phyloP scores from a whole-genome alignment of 225 moss, liverwort and hornwort species.

The Takakia lepidozioides region DNA sequence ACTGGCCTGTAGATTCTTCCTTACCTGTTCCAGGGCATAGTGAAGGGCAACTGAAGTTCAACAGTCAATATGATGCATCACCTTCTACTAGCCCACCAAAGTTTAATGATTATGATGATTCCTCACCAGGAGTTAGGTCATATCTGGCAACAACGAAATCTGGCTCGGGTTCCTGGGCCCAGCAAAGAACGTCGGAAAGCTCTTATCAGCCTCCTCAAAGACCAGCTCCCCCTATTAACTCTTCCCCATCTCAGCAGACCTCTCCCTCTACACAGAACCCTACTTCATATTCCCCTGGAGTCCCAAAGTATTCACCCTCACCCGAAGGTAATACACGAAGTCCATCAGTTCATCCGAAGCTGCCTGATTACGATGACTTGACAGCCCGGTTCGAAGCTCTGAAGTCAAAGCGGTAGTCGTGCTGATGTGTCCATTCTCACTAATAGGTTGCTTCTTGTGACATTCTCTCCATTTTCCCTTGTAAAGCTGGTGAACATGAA shows the following conservation, averaged over 20 bases:
- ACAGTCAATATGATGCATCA: conserved; percentile 28
- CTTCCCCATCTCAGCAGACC: neutral
- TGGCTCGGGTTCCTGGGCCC: conserved; percentile 1
- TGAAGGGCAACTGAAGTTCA: too few species aligned
- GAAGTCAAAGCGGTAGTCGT: conserved; percentile 51
- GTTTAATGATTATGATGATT: conserved; percentile 15
- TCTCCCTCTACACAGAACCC: neutral
- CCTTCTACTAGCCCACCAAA: conserved; percentile 26
- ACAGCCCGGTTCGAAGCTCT: conserved; percentile 69
- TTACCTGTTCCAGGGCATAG: too few species aligned
- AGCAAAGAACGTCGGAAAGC: neutral
- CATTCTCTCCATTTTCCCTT: too few species aligned
- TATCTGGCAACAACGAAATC: conserved; percentile 1
- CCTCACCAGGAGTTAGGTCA: too few species aligned
- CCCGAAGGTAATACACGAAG: too few species aligned
- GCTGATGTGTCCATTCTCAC: too few species aligned
- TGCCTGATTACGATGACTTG: conserved; percentile 56
- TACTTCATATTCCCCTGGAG: too few species aligned
- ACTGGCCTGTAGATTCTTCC: too few species aligned
- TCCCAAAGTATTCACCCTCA: too few species aligned
- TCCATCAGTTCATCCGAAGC: too few species aligned
- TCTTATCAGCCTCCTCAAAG: neutral
- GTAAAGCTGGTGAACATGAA: too few species aligned
- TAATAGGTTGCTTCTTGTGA: too few species aligned
- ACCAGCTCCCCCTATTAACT: neutral